Base-by-base conservation (phyloP, 2,329 filamentous ascomycete genomes). In the Lachnellula suecica region DNA sequence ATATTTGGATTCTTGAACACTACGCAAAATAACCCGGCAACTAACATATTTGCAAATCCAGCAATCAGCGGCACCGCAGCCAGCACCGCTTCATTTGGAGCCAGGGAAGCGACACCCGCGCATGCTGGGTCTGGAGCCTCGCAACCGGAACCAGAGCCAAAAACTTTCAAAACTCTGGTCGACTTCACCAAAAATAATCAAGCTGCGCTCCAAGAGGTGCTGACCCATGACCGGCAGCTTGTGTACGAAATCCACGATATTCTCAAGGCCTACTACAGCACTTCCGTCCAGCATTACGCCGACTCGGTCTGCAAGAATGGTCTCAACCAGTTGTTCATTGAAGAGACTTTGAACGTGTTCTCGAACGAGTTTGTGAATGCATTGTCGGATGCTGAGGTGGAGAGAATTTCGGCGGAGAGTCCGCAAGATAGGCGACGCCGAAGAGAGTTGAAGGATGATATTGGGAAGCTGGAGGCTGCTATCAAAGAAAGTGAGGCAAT, bases 201-300 rank as follows among this genome's bases (percentile, higher is more conserved):
- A n/a, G 9, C 40, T 6, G 37, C 11, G 9, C 15, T 49, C 10
- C 40, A 42, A 1, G 38, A 41, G 17, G 24, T 49, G 3, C 2
- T 40, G 15, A 51, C 19, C 48, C 15, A 22, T 23, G 35, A 52
- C 20, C 35, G 41, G 29, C 50, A 52, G 38, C 11, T 45, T 9
- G 41, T 51, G 5, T 45, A 49, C 25, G 40, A 51, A n/a, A 41
- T 53, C 4, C 40, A 53, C 4, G 47, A 51, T 27, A 51, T 47
- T 27, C 44, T 49, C 52, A 59, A 60, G 66, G 61, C 40, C 46
- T 35, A 31, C 35, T 56, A 51, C 19, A 43, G 20, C 17, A 43
- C 19, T 4, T 42, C 38, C 4, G 31, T 43, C 11, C 37, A 49
- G 19, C 47, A 43, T n/a, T 49, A 43, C n/a, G 23, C 15, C n/a